These are phyloP conservation scores for Aspergillus persii DNA, from an alignment of 2,329 filamentous ascomycete species.

Conservation along the genomic window DNA sequence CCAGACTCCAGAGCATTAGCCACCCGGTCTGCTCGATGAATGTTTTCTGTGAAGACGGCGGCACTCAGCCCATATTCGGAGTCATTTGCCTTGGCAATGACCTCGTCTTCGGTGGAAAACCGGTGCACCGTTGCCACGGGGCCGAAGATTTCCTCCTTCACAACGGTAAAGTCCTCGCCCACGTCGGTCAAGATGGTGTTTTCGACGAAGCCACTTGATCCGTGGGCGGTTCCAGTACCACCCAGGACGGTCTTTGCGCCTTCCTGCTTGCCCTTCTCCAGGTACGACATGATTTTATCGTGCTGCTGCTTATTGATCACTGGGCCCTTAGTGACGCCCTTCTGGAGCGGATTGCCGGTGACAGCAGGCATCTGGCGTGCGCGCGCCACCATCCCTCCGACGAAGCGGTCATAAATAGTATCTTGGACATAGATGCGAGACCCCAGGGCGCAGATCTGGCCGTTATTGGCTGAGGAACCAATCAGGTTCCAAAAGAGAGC, in stretches of 20 bases:
- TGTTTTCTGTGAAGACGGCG: conserved; percentile 27
- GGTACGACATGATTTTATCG: conserved; percentile 23
- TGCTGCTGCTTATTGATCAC: conserved; percentile 22
- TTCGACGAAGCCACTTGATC: conserved; percentile 60
- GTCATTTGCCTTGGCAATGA: conserved; percentile 55
- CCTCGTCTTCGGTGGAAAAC: conserved; percentile 54
- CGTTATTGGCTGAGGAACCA: conserved; percentile 31
- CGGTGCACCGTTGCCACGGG: conserved; percentile 46
- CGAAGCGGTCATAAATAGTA: conserved; percentile 30
- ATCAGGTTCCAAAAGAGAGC: conserved; percentile 30
- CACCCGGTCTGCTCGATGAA: conserved; percentile 25
- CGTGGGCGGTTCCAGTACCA: conserved; percentile 19
- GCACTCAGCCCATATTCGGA: conserved; percentile 36
- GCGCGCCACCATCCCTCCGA: conserved; percentile 43
- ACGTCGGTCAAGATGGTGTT: conserved; percentile 57
- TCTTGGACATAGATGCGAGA: conserved; percentile 36
- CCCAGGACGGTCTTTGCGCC: conserved; percentile 24
- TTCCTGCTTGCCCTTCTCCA: conserved; percentile 21
- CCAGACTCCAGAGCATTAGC: conserved; percentile 21
- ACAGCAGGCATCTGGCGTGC: conserved; percentile 50
- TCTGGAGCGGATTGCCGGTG: conserved; percentile 21
- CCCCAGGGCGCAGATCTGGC: conserved; percentile 33
- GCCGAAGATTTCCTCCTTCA: conserved; percentile 58
- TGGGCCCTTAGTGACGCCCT: conserved; percentile 23
- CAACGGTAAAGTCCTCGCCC: conserved; percentile 46